Percentiles rank a stretch among this genome's conserved stretches.
phyloP scores from a whole-genome alignment of 2,329 filamentous ascomycete genomes.

The Xylaria sp. region DNA sequence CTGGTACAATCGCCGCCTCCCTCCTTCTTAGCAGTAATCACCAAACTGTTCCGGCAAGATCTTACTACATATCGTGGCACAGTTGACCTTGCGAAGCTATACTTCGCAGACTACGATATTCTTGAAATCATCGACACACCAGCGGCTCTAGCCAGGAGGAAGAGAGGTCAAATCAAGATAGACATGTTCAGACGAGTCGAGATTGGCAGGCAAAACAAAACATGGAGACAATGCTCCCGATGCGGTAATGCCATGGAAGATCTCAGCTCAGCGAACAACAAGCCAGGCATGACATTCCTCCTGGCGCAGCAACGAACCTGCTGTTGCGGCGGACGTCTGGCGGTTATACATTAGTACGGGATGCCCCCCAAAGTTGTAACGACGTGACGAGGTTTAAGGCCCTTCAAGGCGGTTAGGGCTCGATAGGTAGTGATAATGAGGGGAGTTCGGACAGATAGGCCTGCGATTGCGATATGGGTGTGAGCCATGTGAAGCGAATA shows the following conservation, averaged over 20 bases:
- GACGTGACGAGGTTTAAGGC: background rate
- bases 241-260: slow-evolving; percentile 65
- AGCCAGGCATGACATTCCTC: slow-evolving; percentile 49
- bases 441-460: background rate
- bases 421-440: background rate
- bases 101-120: slow-evolving; percentile 66
- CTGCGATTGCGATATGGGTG: background rate
- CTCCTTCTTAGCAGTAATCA: slow-evolving; percentile 52
- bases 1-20: slow-evolving; percentile 43
- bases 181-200: slow-evolving; percentile 57
- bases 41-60: slow-evolving; percentile 57
- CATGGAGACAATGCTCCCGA: slow-evolving; percentile 49
- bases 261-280: slow-evolving; percentile 34
- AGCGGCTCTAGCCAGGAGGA: slow-evolving; percentile 40
- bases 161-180: slow-evolving; percentile 38
- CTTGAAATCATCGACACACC: slow-evolving; percentile 60
- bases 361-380: background rate
- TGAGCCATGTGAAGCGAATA: background rate
- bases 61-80: slow-evolving; percentile 53
- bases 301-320: slow-evolving; percentile 51
- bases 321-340: slow-evolving; percentile 51
- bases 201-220: slow-evolving; percentile 40
- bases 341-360: slow-evolving; percentile 33
- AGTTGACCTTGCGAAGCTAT: slow-evolving; percentile 62
- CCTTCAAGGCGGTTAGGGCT: background rate